phyloP scores from a whole-genome alignment of 202 grass and related monocot species.

The Carex arenaria region DNA sequence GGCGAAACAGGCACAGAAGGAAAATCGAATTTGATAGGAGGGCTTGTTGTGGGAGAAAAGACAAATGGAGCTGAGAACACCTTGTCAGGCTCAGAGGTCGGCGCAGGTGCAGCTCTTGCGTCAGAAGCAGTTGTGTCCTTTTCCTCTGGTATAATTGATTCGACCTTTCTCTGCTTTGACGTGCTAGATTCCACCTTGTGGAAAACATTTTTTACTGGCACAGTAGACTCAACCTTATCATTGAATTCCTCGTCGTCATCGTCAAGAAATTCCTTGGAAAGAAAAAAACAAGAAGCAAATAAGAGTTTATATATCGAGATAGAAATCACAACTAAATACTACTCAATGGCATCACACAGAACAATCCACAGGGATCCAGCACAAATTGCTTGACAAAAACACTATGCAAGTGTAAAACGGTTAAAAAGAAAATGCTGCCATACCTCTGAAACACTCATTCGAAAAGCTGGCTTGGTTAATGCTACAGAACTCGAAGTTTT shows the following conservation, averaged over 20 bases:
- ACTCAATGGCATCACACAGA: not conserved
- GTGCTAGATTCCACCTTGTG: conserved; percentile 31
- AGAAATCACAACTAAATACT: not conserved
- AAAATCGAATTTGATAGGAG: not conserved
- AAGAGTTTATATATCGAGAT: conserved; percentile 9
- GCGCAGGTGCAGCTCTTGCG: not conserved
- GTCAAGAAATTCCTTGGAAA: conserved; percentile 23
- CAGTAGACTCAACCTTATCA: conserved; percentile 8
- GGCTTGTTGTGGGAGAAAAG: not conserved
- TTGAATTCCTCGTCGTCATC: conserved; percentile 14
- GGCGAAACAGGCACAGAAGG: conserved; percentile 19
- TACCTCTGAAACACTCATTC: conserved; percentile 34
- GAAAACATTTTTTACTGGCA: conserved; percentile 14
- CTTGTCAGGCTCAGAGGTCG: conserved; percentile 14
- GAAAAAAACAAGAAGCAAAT: not conserved
- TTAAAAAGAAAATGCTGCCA: not conserved
- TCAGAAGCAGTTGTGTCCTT: not conserved
- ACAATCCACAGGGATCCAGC: not conserved
- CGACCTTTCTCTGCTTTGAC: conserved; percentile 27
- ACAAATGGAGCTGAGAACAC: conserved; percentile 9
- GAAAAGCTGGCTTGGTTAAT: conserved; percentile 20
- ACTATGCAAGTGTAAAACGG: not conserved
- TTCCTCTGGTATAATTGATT: conserved; percentile 14
- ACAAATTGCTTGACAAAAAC: not conserved
- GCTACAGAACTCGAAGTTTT: not conserved